These are phyloP conservation scores for Zygoascus meyerae DNA, from an alignment of 1,139 yeast species.

Conservation along the genomic window DNA sequence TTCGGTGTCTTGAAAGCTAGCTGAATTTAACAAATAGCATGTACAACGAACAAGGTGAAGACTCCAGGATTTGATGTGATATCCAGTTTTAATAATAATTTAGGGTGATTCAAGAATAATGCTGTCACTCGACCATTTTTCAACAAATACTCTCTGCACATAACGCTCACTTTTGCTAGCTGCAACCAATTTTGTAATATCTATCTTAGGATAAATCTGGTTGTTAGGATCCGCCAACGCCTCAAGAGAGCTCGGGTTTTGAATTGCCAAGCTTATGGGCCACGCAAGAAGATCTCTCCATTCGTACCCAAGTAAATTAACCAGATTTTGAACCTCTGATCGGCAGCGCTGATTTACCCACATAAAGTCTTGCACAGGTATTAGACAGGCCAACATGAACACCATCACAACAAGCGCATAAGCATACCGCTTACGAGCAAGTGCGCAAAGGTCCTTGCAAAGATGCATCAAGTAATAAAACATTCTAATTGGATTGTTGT, in stretches of 20 bases:
- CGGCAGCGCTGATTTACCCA: conserved; percentile 21
- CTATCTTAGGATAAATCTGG: conserved; percentile 2
- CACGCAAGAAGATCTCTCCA: conserved; percentile 17
- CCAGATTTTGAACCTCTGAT: conserved; percentile 15
- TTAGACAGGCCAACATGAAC: conserved; percentile 19
- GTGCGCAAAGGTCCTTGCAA: conserved; percentile 16
- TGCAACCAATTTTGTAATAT: background rate
- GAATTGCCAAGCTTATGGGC: conserved; percentile 13
- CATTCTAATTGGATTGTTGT: background rate
- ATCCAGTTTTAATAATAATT: no score
- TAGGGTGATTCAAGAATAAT: background rate
- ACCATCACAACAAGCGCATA: conserved; percentile 20
- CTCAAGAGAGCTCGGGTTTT: background rate
- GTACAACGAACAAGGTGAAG: no score
- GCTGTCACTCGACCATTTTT: background rate
- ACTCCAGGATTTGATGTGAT: no score
- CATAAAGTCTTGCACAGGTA: conserved; percentile 15
- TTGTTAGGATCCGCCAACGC: background rate
- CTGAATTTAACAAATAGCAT: no score
- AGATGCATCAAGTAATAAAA: background rate
- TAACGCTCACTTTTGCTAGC: background rate
- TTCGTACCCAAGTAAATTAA: conserved; percentile 13
- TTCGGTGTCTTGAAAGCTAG: no score
- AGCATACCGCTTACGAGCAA: conserved; percentile 19
- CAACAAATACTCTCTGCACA: background rate